Evolutionary conservation across 1,139 yeast genomes (phyloP), one percentile per base, ranked within the genome.

Genomic region (Lodderomyces parapsilosis): DNA sequence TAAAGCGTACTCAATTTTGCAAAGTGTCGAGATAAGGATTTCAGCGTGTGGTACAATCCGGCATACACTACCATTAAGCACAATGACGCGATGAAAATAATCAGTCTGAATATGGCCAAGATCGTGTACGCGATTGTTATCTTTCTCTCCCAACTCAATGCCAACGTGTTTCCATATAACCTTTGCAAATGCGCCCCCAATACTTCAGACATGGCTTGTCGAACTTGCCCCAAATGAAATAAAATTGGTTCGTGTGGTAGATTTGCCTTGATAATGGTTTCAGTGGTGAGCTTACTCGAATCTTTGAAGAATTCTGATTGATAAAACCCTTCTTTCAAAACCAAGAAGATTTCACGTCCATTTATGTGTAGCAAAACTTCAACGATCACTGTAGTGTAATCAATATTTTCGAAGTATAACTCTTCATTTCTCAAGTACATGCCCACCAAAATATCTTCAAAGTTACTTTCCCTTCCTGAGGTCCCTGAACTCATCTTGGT

Each of bases 341-440:
- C 36, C 6, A 61, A 37, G 10, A 44, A 31, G 1, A 59, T 31
- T 6, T 36, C 25, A 6, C 38, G 33, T 9, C 50, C 47, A 15
- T 43, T 38, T 13, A 34, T 9, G 9, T 34, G n/a, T 4, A 34
- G 9, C 7, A 8, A 11, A 5, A 34, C 28, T 15, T 47, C 44
- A 6, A 58, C 48, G 6, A 52, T 44, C 11, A 64, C 53, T 1
- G 66, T 58, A 1, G 53, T 43, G 11, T 48, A 42, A 8, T 49
- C 48, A n/a, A 48, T 40, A 20, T 49, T 42, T 0, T 47, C 25
- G n/a, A 58, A 37, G 42, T 63, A 63, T 7, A 32, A 41, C 2
- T 46, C 44, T 44, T 60, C 62, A 42, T 56, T 53, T 33, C 66
- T 49, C 17, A 55, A 23, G 41, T 64, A 64, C 6, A 54, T 47